phyloP scores from a whole-genome alignment of 768 basidiomycete species.

The Psilocybe azurescens region DNA sequence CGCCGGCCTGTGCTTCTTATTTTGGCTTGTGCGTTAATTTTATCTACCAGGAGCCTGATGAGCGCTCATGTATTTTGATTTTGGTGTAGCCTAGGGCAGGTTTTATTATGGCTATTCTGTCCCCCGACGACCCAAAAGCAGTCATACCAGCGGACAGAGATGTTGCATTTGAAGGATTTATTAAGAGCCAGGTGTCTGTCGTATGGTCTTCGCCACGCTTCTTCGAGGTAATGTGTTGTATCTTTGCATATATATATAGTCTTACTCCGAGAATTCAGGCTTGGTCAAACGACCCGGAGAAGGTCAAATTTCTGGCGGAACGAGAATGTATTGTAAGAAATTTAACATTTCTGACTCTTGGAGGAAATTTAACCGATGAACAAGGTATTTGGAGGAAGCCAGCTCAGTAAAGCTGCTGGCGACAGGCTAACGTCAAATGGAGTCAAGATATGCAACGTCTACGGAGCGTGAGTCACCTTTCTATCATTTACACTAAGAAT shows the following conservation, averaged over 20 bases:
- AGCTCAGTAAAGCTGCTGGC: neutral
- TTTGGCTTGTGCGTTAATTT: conserved; percentile 1
- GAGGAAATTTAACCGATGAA: neutral
- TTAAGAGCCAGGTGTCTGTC: neutral
- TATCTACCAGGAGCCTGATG: neutral
- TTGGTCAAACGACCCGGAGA: neutral
- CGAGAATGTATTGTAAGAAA: neutral
- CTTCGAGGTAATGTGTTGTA: neutral
- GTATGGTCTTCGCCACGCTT: neutral
- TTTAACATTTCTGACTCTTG: neutral
- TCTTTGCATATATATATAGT: neutral
- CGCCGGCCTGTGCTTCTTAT: conserved; percentile 1
- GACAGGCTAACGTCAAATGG: conserved; percentile 1
- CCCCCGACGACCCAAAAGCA: neutral
- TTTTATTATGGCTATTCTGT: neutral
- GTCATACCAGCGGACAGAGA: conserved; percentile 1
- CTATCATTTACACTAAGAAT: no score
- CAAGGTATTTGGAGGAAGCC: neutral
- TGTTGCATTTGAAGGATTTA: neutral
- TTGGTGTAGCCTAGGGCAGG: neutral
- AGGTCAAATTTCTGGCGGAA: neutral
- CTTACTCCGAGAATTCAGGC: neutral
- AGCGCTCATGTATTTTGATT: neutral
- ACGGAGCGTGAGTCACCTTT: neutral
- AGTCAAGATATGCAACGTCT: conserved; percentile 1